A percentile compares a stretch with the other conserved stretches of the same genome.
Evolutionary conservation across 1,284 basidiomycete species (phyloP).

Genomic region (Pseudozyma flocculosa): DNA sequence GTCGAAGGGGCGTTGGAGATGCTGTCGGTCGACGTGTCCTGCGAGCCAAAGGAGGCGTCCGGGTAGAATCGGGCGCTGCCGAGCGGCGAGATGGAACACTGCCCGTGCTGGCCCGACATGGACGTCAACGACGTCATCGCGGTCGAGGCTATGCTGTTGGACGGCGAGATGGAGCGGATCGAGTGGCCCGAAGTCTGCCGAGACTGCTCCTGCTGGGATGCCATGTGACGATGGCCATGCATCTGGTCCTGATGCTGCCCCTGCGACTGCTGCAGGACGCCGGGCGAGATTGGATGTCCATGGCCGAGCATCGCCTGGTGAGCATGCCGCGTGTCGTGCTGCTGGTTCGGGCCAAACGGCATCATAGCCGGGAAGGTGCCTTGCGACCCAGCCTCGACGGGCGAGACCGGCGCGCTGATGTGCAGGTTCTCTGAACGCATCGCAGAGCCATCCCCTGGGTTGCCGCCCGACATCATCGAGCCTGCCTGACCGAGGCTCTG

Average conservation of each 20-base stretch:
- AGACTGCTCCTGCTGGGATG: slow-evolving; percentile 3
- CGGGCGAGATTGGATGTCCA: slow-evolving; percentile 8
- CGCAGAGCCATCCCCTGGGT: slow-evolving; percentile 5
- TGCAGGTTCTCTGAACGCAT: slow-evolving; percentile 4
- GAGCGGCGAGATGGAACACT: slow-evolving; percentile 32
- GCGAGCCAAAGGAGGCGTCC: slow-evolving; percentile 35
- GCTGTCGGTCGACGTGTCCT: slow-evolving; percentile 35
- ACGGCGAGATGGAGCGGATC: slow-evolving; percentile 23
- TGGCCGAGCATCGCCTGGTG: not conserved
- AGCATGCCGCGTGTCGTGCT: too few species aligned
- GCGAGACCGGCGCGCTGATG: slow-evolving; percentile 27
- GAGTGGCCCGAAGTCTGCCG: slow-evolving; percentile 13
- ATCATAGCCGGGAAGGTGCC: slow-evolving; percentile 7
- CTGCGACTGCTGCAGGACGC: slow-evolving; percentile 7
- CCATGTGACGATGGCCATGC: not conserved
- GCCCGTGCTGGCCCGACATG: slow-evolving; percentile 13
- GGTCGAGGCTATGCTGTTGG: slow-evolving; percentile 1
- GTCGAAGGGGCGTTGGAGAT: slow-evolving; percentile 25
- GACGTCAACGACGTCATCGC: not conserved
- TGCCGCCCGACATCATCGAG: slow-evolving; percentile 14
- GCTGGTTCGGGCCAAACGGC: not conserved
- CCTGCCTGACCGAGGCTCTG: slow-evolving; percentile 32
- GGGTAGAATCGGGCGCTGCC: slow-evolving; percentile 22
- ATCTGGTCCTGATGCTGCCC: slow-evolving; percentile 5
- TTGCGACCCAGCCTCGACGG: slow-evolving; percentile 10